Base-by-base conservation (phyloP, 345 rosid genomes). In the Citrus glauca region DNA sequence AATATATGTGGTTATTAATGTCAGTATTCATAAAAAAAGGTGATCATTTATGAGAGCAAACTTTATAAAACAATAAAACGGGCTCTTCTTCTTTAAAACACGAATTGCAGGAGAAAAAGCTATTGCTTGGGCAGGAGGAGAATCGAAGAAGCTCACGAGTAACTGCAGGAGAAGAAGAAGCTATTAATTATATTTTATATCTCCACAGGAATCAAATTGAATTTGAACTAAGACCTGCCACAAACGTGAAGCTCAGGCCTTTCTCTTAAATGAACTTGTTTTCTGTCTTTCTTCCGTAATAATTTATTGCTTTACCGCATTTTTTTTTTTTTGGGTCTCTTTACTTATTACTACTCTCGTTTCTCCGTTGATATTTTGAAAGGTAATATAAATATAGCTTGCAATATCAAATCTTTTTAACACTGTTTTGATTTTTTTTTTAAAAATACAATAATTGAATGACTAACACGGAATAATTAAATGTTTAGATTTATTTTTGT, bases 181-280 rank as follows among this genome's bases (percentile, higher is more conserved):
- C 13, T 40, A 40, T 40, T 40, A 45, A 45, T 45, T 45, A 45
- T 13, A 11, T 11, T 45, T 11, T 11, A 45, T 10, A 13, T 13
- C 3, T 11, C 10, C 17, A 45, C 14, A 45, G 50, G 50, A 42
- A 42, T 42, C 48, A 40, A 9, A 10, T 42, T 42, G 48, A 42
- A 42, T 42, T 11, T 42, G 48, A 45, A 13, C 50, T 1, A 11
- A 45, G 50, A 45, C 57, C 83, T 69, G 81, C 69, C 65, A 79
- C 48, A 67, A 81, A 73, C 83, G 84, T 84, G 87, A 81, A 81
- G 50, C 13, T 50, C 74, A 45, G 66, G 42, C 53, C 60, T 32
- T 55, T 16, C 79, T 20, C 71, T 61, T 61, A 70, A 76, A 77
- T 77, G 81, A 65, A 70, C 73, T 48, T 57, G 50, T 2, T 33